phyloP scores from a whole-genome alignment of 176 grass and related monocot species.

The Triticum timopheevii region DNA sequence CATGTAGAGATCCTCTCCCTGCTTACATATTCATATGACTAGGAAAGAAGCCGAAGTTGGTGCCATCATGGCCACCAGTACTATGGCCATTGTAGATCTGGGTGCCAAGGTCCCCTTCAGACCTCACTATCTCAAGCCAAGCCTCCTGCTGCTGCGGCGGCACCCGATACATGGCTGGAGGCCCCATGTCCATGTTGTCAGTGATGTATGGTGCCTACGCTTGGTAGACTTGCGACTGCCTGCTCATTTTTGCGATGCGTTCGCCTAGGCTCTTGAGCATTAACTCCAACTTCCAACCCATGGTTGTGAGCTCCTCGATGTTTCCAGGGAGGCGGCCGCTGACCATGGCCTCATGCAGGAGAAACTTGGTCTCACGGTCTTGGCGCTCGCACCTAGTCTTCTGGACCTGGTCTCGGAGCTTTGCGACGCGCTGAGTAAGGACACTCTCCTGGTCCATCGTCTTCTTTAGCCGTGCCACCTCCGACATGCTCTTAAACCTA shows the following conservation, averaged over 20 bases:
- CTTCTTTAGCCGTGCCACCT: slow-evolving; percentile 36
- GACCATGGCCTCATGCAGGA: slow-evolving; percentile 20
- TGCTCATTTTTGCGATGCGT: neutral
- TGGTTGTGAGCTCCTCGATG: slow-evolving; percentile 20
- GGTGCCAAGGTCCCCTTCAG: too few relatives aligned
- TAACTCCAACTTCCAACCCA: neutral
- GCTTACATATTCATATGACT: too few relatives aligned
- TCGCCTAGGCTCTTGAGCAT: neutral
- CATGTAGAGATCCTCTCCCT: too few relatives aligned
- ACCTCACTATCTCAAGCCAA: too few relatives aligned
- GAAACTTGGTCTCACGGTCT: neutral
- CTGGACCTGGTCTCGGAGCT: slow-evolving; percentile 6
- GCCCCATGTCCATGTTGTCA: neutral
- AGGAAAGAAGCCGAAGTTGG: too few relatives aligned
- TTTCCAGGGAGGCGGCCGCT: neutral
- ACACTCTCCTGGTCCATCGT: slow-evolving; percentile 34
- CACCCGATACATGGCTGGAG: neutral
- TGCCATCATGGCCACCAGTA: too few relatives aligned
- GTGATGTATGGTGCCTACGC: too few relatives aligned
- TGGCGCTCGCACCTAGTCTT: neutral
- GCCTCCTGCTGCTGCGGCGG: neutral
- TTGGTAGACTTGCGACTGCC: neutral
- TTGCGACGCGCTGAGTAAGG: slow-evolving; percentile 24
- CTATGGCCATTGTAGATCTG: too few relatives aligned
- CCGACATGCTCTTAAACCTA: slow-evolving; percentile 25